Evolutionary conservation across 345 rosid species (phyloP).

Genomic region (Ceriops zippeliana): DNA sequence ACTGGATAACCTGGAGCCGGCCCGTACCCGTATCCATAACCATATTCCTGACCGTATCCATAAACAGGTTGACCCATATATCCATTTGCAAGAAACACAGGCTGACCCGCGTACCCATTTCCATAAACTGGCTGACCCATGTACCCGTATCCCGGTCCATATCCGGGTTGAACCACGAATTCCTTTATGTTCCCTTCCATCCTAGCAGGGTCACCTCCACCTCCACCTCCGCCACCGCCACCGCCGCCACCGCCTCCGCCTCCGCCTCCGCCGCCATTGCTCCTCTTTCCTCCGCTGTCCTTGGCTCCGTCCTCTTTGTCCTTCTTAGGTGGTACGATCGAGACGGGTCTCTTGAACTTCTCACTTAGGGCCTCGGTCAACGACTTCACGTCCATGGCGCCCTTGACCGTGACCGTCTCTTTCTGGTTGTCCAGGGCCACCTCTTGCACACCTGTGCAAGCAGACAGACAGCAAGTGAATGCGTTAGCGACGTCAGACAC

Average conservation of each 20-base stretch:
- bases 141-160: constrained; percentile 11
- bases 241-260: constrained; percentile 19
- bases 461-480: not conserved
- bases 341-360: constrained; percentile 53
- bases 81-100: not conserved
- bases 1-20: constrained; percentile 22
- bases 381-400: constrained; percentile 62
- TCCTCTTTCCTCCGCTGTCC: not conserved
- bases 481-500: not conserved
- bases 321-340: constrained; percentile 65
- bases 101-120: constrained; percentile 14
- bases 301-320: constrained; percentile 30
- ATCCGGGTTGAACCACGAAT: constrained; percentile 35
- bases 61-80: constrained; percentile 13
- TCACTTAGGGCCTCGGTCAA: constrained; percentile 45
- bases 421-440: constrained; percentile 47
- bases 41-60: constrained; percentile 4
- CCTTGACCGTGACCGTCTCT: constrained; percentile 63
- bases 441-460: constrained; percentile 49
- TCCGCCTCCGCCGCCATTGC: constrained; percentile 10
- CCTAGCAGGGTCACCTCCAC: constrained; percentile 21
- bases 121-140: constrained; percentile 15
- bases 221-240: constrained; percentile 22
- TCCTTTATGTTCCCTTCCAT: constrained; percentile 38
- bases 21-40: constrained; percentile 28